Conservation (phyloP, 148 eudicot genomes). For the Linanthus parryae region DNA sequence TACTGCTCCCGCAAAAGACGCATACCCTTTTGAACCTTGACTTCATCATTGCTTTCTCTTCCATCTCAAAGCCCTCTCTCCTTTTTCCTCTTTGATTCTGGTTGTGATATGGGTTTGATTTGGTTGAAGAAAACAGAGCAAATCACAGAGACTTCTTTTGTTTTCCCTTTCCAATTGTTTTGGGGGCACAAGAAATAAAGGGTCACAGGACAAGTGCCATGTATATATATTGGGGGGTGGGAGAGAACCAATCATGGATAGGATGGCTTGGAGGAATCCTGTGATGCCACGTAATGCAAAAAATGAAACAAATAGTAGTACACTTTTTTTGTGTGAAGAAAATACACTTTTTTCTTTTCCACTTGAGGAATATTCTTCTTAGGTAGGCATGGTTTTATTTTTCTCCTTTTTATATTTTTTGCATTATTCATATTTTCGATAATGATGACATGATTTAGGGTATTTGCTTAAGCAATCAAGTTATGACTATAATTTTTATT, state of each 20-base stretch:
- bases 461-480: too few species aligned
- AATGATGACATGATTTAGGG: too few species aligned
- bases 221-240: conserved; percentile 1
- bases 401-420: too few species aligned
- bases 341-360: not conserved
- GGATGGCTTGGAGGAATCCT: conserved; percentile 10
- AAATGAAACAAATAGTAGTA: not conserved
- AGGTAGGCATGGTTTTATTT: too few species aligned
- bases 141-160: not conserved
- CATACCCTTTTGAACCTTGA: conserved; percentile 51
- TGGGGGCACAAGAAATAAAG: conserved; percentile 8
- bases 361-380: too few species aligned
- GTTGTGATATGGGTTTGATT: not conserved
- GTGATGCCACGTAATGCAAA: conserved; percentile 8
- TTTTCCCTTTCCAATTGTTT: not conserved
- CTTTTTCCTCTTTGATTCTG: not conserved
- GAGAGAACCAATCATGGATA: conserved; percentile 12
- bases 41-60: conserved; percentile 6
- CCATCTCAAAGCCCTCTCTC: conserved; percentile 16
- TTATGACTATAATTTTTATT: too few species aligned
- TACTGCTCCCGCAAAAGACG: conserved; percentile 42
- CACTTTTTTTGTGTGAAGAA: not conserved
- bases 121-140: not conserved
- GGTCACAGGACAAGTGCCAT: conserved; percentile 10
- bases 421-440: too few species aligned